Base-by-base conservation (phyloP, 495 filamentous ascomycete species). In the Neurospora pannonica region DNA sequence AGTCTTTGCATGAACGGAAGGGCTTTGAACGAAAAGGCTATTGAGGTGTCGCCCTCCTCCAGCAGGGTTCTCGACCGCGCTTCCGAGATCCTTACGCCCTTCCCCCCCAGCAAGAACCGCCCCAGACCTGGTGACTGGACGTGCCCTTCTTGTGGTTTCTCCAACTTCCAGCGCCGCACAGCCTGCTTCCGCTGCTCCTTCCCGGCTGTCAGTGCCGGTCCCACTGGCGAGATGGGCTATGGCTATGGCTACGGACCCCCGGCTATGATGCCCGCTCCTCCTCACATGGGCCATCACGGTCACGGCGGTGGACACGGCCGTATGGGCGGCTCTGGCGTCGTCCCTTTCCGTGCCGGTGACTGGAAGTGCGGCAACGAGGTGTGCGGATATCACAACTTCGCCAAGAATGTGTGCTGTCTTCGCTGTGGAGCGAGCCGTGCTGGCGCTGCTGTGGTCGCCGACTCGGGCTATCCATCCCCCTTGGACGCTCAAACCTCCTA, bases 311-410 rank as follows among this genome's bases (percentile, higher is more conserved):
- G 92, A 34, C 87, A 88, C 72, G 86, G 87, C 60, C 85, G 87
- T 67, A 91, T 92, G 89, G 92, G 92, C 71, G 90, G 92, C 71
- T 91, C 92, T 72, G 95, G 95, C 71, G 92, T 95, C 73, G 95
- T 98, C 73, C 96, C 96, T 28, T 99, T 98, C 90, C 92, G 96
- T 75, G 96, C 96, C 60, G 96, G 96, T 76, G 96, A 99, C 81
- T 99, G 96, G 96, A 98, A 97, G 81, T 99, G 96, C 81, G 96
- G 96, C 67, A 95, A 94, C 43, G 95, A 98, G 79, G 94, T 94
- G n/a, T 99, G 96, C 81, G 94, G 93, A 39, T 99, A 99, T 78
- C 96, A 99, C 84, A 99, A 99, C 83, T 99, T 99, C 79, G 96
- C 96, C 62, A 99, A 99, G 88, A 99, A 99, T 80, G 95, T 98